Percentiles rank a stretch among this genome's conserved stretches.
These are phyloP conservation scores for Aquilaria agallochum DNA, from an alignment of 441 rosid species.

Conservation along the genomic window DNA sequence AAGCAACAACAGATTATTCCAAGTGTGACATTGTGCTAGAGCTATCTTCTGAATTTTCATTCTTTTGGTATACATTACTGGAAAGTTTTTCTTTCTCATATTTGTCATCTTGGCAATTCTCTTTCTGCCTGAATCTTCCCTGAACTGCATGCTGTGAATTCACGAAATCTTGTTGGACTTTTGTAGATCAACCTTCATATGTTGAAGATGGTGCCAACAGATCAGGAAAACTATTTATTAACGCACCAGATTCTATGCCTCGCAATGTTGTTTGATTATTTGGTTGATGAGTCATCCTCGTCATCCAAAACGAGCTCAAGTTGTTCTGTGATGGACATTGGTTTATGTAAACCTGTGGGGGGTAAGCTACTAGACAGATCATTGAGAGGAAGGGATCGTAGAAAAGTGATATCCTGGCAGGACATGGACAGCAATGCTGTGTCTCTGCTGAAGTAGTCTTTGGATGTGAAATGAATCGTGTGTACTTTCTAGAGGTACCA, in stretches of 20 bases:
- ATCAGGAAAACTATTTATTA: constrained; percentile 53
- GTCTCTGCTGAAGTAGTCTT: constrained; percentile 34
- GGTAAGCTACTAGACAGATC: constrained; percentile 78
- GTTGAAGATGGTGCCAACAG: constrained; percentile 56
- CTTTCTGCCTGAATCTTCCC: not conserved
- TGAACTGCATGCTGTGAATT: not conserved
- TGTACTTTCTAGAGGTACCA: too few relatives aligned
- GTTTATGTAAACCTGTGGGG: constrained; percentile 73
- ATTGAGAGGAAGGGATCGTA: constrained; percentile 82
- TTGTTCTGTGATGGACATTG: constrained; percentile 66
- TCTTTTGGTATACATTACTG: not conserved
- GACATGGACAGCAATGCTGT: constrained; percentile 54
- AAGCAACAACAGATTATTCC: too few relatives aligned
- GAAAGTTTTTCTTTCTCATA: not conserved
- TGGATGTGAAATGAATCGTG: not conserved
- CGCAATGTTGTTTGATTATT: constrained; percentile 84
- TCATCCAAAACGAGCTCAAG: constrained; percentile 40
- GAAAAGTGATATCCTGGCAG: constrained; percentile 94
- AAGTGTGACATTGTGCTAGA: too few relatives aligned
- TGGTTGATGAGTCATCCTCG: constrained; percentile 54
- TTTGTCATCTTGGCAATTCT: not conserved
- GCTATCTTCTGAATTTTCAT: too few relatives aligned
- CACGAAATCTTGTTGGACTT: constrained; percentile 14
- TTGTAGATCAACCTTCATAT: constrained; percentile 77
- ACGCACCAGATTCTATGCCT: constrained; percentile 75